phyloP scores from a whole-genome alignment of 202 grass and related monocot genomes.

The Carex arenaria region DNA sequence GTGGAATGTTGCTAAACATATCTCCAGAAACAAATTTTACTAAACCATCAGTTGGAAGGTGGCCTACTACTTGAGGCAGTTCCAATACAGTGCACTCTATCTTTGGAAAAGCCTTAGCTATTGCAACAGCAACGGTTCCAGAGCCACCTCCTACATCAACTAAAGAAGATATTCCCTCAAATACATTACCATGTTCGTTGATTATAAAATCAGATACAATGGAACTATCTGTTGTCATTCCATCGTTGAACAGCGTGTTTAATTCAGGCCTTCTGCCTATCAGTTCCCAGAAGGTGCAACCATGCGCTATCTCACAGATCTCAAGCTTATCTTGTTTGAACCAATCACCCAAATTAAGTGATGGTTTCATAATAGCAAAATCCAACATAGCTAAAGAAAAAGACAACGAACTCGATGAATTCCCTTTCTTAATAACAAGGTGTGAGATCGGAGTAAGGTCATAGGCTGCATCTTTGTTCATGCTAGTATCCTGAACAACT shows the following conservation, averaged over 20 bases:
- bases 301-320: neutral
- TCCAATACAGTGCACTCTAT: conserved; percentile 44
- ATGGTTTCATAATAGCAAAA: neutral
- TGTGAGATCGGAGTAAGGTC: conserved; percentile 33
- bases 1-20: conserved; percentile 20
- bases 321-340: conserved; percentile 2
- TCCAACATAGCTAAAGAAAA: neutral
- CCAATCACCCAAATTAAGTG: conserved; percentile 20
- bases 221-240: conserved; percentile 21
- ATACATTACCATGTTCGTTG: too few relatives aligned
- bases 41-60: neutral
- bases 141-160: too few relatives aligned
- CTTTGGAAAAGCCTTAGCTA: conserved; percentile 31
- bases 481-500: neutral
- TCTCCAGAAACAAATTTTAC: conserved; percentile 18
- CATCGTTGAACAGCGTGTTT: conserved; percentile 18
- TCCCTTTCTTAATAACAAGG: conserved; percentile 24
- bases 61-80: conserved; percentile 21
- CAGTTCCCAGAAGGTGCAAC: conserved; percentile 6
- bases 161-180: too few relatives aligned
- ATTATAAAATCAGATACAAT: too few relatives aligned
- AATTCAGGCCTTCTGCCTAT: neutral
- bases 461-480: conserved; percentile 7
- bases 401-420: neutral
- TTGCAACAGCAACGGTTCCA: too few relatives aligned